A percentile compares a stretch with the other conserved stretches of the same genome.
phyloP scores from a whole-genome alignment of 495 filamentous ascomycete species.

The Aspergillus sclerotioniger region DNA sequence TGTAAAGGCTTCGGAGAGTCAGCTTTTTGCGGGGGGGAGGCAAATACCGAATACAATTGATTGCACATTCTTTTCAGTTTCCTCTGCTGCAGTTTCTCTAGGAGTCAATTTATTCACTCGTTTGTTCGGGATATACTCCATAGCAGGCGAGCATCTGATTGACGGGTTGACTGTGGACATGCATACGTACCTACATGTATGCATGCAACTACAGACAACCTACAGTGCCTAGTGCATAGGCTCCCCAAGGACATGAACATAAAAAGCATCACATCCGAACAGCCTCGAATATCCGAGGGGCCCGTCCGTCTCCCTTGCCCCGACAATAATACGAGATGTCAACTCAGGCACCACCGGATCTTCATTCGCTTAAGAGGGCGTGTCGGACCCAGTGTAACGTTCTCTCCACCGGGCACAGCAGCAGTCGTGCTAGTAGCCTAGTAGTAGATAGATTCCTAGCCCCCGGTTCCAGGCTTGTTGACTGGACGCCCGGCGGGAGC shows the following conservation, averaged over 20 bases:
- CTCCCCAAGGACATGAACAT: background rate
- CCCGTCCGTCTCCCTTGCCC: background rate
- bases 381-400: conserved; percentile 20
- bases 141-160: background rate
- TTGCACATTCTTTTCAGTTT: background rate
- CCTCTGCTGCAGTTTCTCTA: background rate
- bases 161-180: conserved; percentile 1
- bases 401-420: conserved; percentile 10
- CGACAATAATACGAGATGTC: conserved; percentile 12
- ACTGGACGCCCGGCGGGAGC: conserved; percentile 13
- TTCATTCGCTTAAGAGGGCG: conserved; percentile 20
- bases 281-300: background rate
- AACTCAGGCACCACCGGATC: conserved; percentile 20
- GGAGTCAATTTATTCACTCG: background rate
- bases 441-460: too few relatives aligned
- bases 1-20: too few relatives aligned
- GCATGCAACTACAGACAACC: background rate
- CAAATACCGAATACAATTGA: background rate
- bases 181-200: background rate
- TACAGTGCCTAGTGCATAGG: background rate
- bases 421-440: background rate
- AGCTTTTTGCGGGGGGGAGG: too few relatives aligned
- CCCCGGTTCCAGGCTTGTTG: background rate
- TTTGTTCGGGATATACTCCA: background rate
- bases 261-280: background rate